phyloP scores from a whole-genome alignment of 2,329 filamentous ascomycete species.

The Moelleriella libera region DNA sequence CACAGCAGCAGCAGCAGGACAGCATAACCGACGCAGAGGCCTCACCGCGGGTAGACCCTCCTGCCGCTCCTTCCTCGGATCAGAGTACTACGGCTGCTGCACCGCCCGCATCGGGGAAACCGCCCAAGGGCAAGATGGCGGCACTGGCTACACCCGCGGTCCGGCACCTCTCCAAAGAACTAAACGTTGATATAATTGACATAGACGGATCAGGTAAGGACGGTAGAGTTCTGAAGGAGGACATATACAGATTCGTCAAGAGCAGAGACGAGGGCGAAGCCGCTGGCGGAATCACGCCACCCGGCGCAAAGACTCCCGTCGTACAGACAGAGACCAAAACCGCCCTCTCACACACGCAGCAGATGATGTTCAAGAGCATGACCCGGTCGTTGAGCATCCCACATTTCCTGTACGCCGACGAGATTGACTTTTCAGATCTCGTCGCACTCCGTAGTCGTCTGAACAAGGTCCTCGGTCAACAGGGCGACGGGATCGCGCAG shows the following conservation, averaged over 20 bases:
- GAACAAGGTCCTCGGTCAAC: constrained; percentile 44
- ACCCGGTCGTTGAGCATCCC: constrained; percentile 81
- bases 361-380: constrained; percentile 97
- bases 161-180: constrained; percentile 70
- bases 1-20: too few species aligned
- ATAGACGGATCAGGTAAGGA: constrained; percentile 79
- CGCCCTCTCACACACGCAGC: constrained; percentile 64
- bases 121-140: constrained; percentile 47
- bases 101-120: constrained; percentile 4
- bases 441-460: constrained; percentile 59
- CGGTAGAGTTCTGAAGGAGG: constrained; percentile 83
- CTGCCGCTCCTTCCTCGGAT: too few species aligned
- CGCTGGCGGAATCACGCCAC: too few species aligned
- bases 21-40: too few species aligned
- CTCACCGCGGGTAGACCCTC: too few species aligned
- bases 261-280: constrained; percentile 23
- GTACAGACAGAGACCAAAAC: constrained; percentile 44
- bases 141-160: constrained; percentile 84
- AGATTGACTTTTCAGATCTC: constrained; percentile 68
- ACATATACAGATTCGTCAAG: constrained; percentile 62
- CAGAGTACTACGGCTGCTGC: too few species aligned
- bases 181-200: constrained; percentile 63
- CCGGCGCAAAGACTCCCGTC: constrained; percentile 3
- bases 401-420: constrained; percentile 90
- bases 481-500: constrained; percentile 28